Evolutionary conservation across 129 eudicot species (phyloP).

Genomic region (Chrysanthemum seticuspe): DNA sequence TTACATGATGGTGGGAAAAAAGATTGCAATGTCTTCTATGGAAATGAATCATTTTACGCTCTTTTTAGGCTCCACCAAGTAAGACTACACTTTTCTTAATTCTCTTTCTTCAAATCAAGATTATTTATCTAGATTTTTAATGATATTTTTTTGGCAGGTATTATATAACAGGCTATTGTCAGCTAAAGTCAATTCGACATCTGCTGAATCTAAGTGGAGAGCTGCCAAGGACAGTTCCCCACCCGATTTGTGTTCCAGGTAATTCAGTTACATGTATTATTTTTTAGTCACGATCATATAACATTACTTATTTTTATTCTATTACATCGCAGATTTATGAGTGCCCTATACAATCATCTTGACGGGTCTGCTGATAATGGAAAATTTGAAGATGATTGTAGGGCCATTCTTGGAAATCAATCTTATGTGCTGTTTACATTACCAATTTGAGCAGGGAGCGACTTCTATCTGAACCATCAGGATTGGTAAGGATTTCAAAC

Average conservation of each 20-base stretch:
- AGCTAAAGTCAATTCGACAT: constrained; percentile 54
- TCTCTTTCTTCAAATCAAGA: neutral
- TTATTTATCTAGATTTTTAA: neutral
- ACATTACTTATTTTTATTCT: neutral
- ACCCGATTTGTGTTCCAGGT: constrained; percentile 79
- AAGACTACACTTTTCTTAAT: constrained; percentile 21
- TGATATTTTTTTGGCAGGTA: constrained; percentile 36
- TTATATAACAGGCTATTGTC: constrained; percentile 76
- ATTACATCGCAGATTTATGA: constrained; percentile 63
- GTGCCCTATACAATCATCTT: constrained; percentile 71
- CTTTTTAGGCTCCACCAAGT: constrained; percentile 94
- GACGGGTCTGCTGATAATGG: constrained; percentile 92
- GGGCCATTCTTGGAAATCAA: constrained; percentile 89
- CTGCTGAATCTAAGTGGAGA: constrained; percentile 67
- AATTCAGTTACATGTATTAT: neutral
- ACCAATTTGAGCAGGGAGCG: no score
- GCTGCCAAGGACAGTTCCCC: constrained; percentile 53
- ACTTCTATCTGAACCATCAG: no score
- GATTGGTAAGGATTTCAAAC: no score
- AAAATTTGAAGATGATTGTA: constrained; percentile 94
- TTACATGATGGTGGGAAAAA: constrained; percentile 43
- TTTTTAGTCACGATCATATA: constrained; percentile 1
- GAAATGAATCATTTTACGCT: constrained; percentile 80
- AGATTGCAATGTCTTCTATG: constrained; percentile 63
- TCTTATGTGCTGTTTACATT: constrained; percentile 89